These are phyloP conservation scores for Fusarium succisae DNA, from an alignment of 2,329 filamentous ascomycete genomes.

Conservation along the genomic window DNA sequence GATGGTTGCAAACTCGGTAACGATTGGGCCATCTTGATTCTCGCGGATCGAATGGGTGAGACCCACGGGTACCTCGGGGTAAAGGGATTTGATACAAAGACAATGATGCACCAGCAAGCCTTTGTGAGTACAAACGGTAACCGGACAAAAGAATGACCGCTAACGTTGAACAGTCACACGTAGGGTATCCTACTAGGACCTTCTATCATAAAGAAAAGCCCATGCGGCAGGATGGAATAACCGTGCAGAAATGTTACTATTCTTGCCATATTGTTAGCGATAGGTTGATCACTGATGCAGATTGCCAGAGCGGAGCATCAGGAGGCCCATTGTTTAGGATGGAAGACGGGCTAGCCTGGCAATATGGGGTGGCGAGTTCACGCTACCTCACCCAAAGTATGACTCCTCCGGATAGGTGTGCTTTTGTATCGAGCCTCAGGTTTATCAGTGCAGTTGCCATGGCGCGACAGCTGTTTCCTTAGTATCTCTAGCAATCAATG, in stretches of 20 bases:
- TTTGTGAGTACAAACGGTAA: background rate
- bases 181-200: background rate
- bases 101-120: background rate
- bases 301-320: background rate
- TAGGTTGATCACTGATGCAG: background rate
- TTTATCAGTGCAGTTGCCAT: background rate
- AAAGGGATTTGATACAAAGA: background rate
- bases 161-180: background rate
- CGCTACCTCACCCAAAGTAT: background rate
- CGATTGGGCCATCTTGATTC: conserved; percentile 16
- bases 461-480: background rate
- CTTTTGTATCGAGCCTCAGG: background rate
- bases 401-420: background rate
- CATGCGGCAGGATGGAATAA: conserved; percentile 1
- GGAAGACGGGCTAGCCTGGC: background rate
- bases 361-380: background rate
- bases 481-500: background rate
- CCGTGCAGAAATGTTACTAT: background rate
- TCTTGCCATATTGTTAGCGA: background rate
- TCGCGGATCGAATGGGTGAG: conserved; percentile 7
- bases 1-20: background rate
- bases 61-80: conserved; percentile 1
- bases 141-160: fast-evolving
- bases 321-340: conserved; percentile 12
- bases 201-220: background rate